Conservation (phyloP, 2,329 filamentous ascomycete species). For the Corynespora cassiicola region DNA sequence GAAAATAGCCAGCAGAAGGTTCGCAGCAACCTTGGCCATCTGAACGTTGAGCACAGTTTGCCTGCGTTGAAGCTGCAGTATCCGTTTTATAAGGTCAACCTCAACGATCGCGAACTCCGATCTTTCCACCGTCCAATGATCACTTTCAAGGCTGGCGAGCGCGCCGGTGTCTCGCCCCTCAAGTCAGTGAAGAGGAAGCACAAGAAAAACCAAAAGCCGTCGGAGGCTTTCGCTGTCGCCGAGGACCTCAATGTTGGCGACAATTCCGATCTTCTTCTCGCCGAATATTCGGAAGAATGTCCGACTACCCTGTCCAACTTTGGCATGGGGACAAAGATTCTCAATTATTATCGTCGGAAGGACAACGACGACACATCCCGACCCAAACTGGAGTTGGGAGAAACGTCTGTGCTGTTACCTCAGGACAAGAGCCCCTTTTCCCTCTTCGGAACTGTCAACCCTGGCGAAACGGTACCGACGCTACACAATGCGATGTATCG, state of each 20-base stretch:
- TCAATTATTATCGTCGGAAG: conserved; percentile 95
- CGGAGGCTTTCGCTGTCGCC: conserved; percentile 79
- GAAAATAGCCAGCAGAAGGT: conserved; percentile 98
- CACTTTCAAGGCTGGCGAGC: conserved; percentile 72
- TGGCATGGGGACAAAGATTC: conserved; percentile 93
- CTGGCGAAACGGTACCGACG: conserved; percentile 87
- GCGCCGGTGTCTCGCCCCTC: conserved; percentile 76
- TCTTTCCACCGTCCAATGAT: conserved; percentile 86
- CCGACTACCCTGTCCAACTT: conserved; percentile 94
- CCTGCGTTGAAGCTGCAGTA: conserved; percentile 90
- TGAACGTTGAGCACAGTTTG: conserved; percentile 93
- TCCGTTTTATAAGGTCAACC: conserved; percentile 92
- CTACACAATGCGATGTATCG: conserved; percentile 96
- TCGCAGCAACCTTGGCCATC: conserved; percentile 86
- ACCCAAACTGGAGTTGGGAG: conserved; percentile 84
- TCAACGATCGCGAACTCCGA: conserved; percentile 74
- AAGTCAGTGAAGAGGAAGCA: conserved; percentile 75
- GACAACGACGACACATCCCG: conserved; percentile 76
- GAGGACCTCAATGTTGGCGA: conserved; percentile 87
- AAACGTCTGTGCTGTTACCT: conserved; percentile 84
- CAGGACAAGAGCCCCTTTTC: conserved; percentile 97
- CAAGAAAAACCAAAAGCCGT: conserved; percentile 78
- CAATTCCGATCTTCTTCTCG: conserved; percentile 84
- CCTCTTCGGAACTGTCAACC: conserved; percentile 90
- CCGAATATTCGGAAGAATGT: conserved; percentile 95